Percentiles rank a stretch among this genome's conserved stretches.
These are phyloP conservation scores for Aspergillaceae sp. DNA, from an alignment of 2,329 filamentous ascomycete species.

Conservation along the genomic window DNA sequence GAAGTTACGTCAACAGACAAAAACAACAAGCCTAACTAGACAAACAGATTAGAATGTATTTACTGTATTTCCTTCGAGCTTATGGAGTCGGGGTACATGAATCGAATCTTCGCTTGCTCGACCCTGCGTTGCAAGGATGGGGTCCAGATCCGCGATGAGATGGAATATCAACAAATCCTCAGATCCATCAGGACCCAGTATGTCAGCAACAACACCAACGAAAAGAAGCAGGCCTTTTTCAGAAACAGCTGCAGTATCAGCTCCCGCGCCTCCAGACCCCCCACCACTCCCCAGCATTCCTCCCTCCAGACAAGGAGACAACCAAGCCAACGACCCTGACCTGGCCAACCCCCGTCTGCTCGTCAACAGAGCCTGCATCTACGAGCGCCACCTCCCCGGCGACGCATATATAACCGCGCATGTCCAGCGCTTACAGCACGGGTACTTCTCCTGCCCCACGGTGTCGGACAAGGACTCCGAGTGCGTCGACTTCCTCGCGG, in stretches of 20 bases:
- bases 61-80: neutral
- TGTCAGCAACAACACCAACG: neutral
- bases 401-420: slow-evolving; percentile 43
- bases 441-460: slow-evolving; percentile 36
- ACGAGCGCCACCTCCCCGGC: slow-evolving; percentile 41
- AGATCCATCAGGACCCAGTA: too few species aligned
- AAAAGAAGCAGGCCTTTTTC: too few species aligned
- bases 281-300: neutral
- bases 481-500: slow-evolving; percentile 41
- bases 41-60: neutral
- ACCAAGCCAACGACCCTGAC: slow-evolving; percentile 25
- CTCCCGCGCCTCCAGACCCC: neutral
- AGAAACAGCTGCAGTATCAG: neutral
- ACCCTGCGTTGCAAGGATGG: too few species aligned
- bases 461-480: slow-evolving; percentile 36
- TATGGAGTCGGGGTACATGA: neutral
- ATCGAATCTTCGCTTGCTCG: neutral
- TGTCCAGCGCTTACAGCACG: slow-evolving; percentile 43
- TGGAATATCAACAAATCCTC: too few species aligned
- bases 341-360: slow-evolving; percentile 29
- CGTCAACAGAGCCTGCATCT: slow-evolving; percentile 38
- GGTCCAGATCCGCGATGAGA: too few species aligned
- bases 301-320: neutral
- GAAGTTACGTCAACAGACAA: neutral
- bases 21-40: neutral